These are phyloP conservation scores for Acanthamoeba quina DNA, from an alignment of 208 protist genomes.

Conservation along the genomic window DNA sequence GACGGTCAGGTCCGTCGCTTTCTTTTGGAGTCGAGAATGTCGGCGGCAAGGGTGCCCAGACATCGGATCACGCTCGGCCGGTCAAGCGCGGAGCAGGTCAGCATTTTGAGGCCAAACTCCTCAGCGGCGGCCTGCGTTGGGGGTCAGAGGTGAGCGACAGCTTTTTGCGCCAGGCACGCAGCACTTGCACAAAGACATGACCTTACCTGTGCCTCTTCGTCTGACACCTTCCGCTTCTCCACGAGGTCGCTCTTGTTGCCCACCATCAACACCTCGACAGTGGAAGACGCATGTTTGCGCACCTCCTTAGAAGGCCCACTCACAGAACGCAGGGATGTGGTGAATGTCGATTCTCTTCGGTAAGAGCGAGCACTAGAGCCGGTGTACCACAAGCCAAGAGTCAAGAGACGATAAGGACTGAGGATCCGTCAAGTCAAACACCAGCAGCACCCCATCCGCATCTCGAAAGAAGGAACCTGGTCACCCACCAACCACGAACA, in stretches of 20 bases:
- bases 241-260: constrained; percentile 1
- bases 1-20: neutral
- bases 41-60: neutral
- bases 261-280: constrained; percentile 15
- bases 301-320: neutral
- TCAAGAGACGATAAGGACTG: neutral
- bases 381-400: neutral
- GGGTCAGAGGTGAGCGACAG: neutral
- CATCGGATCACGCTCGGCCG: neutral
- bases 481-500: too few species aligned
- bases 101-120: constrained; percentile 18
- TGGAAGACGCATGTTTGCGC: neutral
- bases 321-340: neutral
- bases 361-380: neutral
- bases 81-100: neutral
- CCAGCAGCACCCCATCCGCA: neutral
- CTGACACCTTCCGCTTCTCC: neutral
- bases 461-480: constrained; percentile 8
- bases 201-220: neutral
- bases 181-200: too few species aligned
- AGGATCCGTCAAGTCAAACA: constrained; percentile 17
- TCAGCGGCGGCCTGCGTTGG: neutral
- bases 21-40: neutral
- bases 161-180: too few species aligned
- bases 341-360: neutral